phyloP scores from a whole-genome alignment of 495 filamentous ascomycete genomes.

The Physcia stellaris region DNA sequence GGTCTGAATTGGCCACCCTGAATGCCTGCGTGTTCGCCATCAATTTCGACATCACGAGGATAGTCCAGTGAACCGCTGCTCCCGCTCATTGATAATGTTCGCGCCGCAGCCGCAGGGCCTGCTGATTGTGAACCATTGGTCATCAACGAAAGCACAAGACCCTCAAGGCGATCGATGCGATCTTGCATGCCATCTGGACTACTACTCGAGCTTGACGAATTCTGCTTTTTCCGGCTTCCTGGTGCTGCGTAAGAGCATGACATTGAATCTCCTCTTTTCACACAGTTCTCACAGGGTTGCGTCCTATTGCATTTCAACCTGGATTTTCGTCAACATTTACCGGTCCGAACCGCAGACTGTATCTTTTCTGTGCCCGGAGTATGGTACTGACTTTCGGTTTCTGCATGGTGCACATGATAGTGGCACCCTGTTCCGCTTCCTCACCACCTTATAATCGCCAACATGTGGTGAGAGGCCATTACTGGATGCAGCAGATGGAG shows the following conservation, averaged over 20 bases:
- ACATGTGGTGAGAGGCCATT: slow-evolving; percentile 69
- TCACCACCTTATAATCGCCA: slow-evolving; percentile 73
- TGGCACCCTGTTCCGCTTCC: slow-evolving; percentile 88
- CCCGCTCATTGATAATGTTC: slow-evolving; percentile 48
- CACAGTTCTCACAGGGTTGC: slow-evolving; percentile 89
- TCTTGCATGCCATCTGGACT: slow-evolving; percentile 97
- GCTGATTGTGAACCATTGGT: slow-evolving; percentile 64
- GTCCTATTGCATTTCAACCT: slow-evolving; percentile 89
- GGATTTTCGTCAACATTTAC: slow-evolving; percentile 14
- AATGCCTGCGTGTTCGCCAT: slow-evolving; percentile 33
- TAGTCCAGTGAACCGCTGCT: slow-evolving; percentile 35
- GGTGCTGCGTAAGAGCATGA: slow-evolving; percentile 86
- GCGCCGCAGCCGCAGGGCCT: slow-evolving; percentile 47
- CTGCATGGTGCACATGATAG: slow-evolving; percentile 89
- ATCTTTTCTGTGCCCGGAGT: slow-evolving; percentile 1
- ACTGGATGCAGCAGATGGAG: slow-evolving; percentile 72
- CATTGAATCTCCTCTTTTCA: slow-evolving; percentile 69
- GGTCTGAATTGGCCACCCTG: slow-evolving; percentile 27
- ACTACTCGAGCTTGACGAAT: slow-evolving; percentile 40
- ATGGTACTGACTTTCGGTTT: slow-evolving; percentile 69
- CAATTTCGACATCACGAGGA: slow-evolving; percentile 38
- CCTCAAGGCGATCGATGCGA: slow-evolving; percentile 92
- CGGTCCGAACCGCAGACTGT: no score
- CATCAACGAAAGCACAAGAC: slow-evolving; percentile 90
- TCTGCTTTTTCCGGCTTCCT: slow-evolving; percentile 62